A percentile compares a stretch with the other conserved stretches of the same genome.
phyloP scores from a whole-genome alignment of 495 filamentous ascomycete species.

The Penicillium mononematosum region DNA sequence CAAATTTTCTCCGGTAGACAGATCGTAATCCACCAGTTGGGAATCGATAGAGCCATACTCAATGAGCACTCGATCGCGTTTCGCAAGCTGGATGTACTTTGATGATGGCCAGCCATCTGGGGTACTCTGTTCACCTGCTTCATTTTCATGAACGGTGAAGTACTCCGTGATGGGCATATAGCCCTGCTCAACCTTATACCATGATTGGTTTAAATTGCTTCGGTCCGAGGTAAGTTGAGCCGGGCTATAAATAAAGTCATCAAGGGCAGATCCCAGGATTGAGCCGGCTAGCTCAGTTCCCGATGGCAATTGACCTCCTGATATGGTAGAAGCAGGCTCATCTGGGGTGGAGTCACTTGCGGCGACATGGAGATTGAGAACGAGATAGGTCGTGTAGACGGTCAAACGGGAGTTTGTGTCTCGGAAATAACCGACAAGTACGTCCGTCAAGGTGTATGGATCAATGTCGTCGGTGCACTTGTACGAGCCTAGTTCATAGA shows the following conservation, averaged over 20 bases:
- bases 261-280: conserved; percentile 40
- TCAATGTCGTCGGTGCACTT: conserved; percentile 53
- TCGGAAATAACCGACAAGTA: conserved; percentile 50
- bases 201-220: conserved; percentile 56
- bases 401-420: conserved; percentile 46
- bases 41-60: conserved; percentile 57
- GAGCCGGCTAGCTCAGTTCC: conserved; percentile 31
- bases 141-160: conserved; percentile 41
- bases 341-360: conserved; percentile 37
- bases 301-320: conserved; percentile 35
- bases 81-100: conserved; percentile 53
- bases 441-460: conserved; percentile 43
- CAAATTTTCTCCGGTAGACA: conserved; percentile 36
- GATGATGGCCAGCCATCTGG: conserved; percentile 63
- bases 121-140: conserved; percentile 45
- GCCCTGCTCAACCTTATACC: conserved; percentile 48
- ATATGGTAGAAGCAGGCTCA: conserved; percentile 38
- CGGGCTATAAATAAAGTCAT: conserved; percentile 55
- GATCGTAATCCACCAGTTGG: conserved; percentile 54
- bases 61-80: conserved; percentile 49
- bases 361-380: conserved; percentile 61
- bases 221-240: conserved; percentile 47
- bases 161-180: conserved; percentile 54
- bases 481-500: conserved; percentile 55
- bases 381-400: conserved; percentile 48